Percentiles rank a stretch among this genome's conserved stretches.
Conservation (phyloP, 768 basidiomycete species). For the Phlegmacium glaucopus region DNA sequence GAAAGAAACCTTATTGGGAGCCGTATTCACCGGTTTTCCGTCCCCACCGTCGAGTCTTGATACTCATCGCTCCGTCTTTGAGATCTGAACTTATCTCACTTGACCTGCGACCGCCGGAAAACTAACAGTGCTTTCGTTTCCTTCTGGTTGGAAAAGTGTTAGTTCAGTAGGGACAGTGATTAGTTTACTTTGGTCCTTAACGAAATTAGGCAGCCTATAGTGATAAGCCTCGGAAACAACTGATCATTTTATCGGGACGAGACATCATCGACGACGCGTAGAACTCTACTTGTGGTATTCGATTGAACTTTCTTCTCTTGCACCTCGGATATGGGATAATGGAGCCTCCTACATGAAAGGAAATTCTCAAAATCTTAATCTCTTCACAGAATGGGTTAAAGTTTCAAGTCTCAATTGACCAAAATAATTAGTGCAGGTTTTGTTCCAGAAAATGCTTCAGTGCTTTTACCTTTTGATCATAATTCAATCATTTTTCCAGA, state of each 20-base stretch:
- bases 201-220: slow-evolving; percentile 23
- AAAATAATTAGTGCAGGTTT: slow-evolving; percentile 21
- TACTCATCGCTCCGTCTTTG: slow-evolving; percentile 16
- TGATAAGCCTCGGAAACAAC: neutral
- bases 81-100: slow-evolving; percentile 35
- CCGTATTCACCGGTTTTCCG: slow-evolving; percentile 5
- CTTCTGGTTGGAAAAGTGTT: slow-evolving; percentile 26
- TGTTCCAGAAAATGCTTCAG: slow-evolving; percentile 34
- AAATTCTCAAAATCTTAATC: neutral
- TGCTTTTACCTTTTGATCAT: slow-evolving; percentile 20
- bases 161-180: slow-evolving; percentile 17
- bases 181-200: slow-evolving; percentile 34
- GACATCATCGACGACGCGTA: too few relatives aligned
- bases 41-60: neutral
- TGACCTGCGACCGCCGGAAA: slow-evolving; percentile 32
- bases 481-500: too few relatives aligned
- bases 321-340: slow-evolving; percentile 36
- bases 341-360: slow-evolving; percentile 38
- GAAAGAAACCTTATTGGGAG: slow-evolving; percentile 11
- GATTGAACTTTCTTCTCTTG: slow-evolving; percentile 43
- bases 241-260: neutral
- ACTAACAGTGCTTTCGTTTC: slow-evolving; percentile 38
- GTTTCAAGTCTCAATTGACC: neutral
- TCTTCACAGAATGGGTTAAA: neutral
- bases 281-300: slow-evolving; percentile 29